Evolutionary conservation across 768 basidiomycete species (phyloP), one percentile per base, ranked within the genome.

Genomic region (Lactarius psammicola): DNA sequence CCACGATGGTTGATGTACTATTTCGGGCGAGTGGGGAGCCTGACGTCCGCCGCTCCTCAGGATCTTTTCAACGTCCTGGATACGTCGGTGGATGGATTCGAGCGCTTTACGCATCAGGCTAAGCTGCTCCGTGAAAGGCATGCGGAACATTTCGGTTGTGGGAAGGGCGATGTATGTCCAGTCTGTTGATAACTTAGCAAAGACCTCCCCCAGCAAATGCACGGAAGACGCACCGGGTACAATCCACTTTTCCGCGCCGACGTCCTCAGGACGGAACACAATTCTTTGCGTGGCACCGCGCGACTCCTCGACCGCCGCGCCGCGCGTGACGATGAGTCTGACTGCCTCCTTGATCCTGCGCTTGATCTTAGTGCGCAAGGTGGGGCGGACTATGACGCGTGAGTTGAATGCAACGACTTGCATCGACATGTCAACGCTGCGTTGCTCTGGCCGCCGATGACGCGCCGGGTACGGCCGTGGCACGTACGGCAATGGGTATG

Each of bases 161-260:
- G 67, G 67, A 15, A 34, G 17, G 1, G 49, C 67, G n/a, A 61
- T 6, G 38, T 68, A 68, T 20, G 64, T 58, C 67, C 67, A 68
- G 53, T 68, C 67, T 68, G 18, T 11, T n/a, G 9, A 18, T 10
- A 30, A 28, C 6, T 20, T 34, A 42, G 11, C 9, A 9, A n/a
- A 26, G 11, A 23, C 4, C 20, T n/a, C 30, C 33, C 17, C 20
- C 17, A 30, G 26, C 18, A 11, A 9, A 6, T 13, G 31, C 33
- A 31, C 9, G 18, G 13, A 8, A n/a, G 9, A 55, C 65, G 42
- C 42, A 68, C 67, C 60, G 17, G 65, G 60, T 3, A 18, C 49
- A 13, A 68, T 60, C 65, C 67, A 68, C 60, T 61, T 68, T 4
- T 66, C 59, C 34, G 64, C 56, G 15, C 67, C 67, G 15, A 61